A percentile compares a stretch with the other conserved stretches of the same genome.
phyloP scores from a whole-genome alignment of 2,329 filamentous ascomycete genomes.

The Myriangium duriaei region DNA sequence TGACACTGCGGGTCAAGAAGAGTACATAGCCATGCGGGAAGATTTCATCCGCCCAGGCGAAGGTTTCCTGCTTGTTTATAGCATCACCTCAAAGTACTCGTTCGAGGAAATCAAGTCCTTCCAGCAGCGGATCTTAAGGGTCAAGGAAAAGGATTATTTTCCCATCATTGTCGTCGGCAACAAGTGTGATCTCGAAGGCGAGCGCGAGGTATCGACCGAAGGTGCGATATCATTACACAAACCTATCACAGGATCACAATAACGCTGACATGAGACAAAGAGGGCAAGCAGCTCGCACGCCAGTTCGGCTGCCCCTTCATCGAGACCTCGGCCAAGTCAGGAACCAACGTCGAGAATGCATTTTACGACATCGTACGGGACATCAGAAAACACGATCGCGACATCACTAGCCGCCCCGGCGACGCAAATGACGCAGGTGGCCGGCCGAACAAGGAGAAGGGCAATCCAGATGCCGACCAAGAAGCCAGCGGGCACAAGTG shows the following conservation, averaged over 20 bases:
- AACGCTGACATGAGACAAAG: too few species aligned
- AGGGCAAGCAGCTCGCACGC: slow-evolving; percentile 76
- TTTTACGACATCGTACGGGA: slow-evolving; percentile 98
- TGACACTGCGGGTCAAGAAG: slow-evolving; percentile 95
- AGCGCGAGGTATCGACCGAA: slow-evolving; percentile 83
- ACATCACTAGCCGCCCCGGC: slow-evolving; percentile 80
- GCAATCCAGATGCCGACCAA: slow-evolving; percentile 52
- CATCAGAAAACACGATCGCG: slow-evolving; percentile 95
- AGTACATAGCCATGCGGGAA: slow-evolving; percentile 98
- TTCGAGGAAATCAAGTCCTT: slow-evolving; percentile 98
- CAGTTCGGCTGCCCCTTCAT: slow-evolving; percentile 96
- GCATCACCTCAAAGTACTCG: slow-evolving; percentile 91
- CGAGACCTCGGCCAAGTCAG: slow-evolving; percentile 95
- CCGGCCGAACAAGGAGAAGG: slow-evolving; percentile 67
- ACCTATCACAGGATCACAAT: too few species aligned
- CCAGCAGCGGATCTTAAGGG: slow-evolving; percentile 93
- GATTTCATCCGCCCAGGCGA: slow-evolving; percentile 99
- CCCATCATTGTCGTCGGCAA: slow-evolving; percentile 98
- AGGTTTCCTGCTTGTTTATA: slow-evolving; percentile 95
- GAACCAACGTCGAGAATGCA: slow-evolving; percentile 95
- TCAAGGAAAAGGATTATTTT: slow-evolving; percentile 99
- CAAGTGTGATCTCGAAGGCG: slow-evolving; percentile 81
- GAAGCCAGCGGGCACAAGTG: slow-evolving; percentile 73
- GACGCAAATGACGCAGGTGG: slow-evolving; percentile 43
- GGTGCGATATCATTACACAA: too few species aligned